These are phyloP conservation scores for Dryas alaskensis DNA, from an alignment of 306 rosid genomes.

Conservation along the genomic window DNA sequence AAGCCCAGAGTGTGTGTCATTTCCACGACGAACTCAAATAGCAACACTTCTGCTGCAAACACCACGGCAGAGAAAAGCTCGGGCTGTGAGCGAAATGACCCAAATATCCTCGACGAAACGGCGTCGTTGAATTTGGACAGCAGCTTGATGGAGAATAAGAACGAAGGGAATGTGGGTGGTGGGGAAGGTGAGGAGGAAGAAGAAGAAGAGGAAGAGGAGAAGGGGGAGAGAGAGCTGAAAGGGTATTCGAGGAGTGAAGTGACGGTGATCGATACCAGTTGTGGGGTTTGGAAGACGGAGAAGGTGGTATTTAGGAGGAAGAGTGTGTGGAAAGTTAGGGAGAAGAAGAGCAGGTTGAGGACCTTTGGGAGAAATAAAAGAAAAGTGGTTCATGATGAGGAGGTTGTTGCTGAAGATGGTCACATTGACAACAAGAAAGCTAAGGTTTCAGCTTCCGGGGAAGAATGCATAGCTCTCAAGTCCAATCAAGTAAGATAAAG, in stretches of 20 bases:
- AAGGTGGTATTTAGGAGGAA: conserved; percentile 72
- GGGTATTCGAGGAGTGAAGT: conserved; percentile 88
- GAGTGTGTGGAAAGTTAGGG: conserved; percentile 80
- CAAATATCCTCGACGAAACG: conserved; percentile 6
- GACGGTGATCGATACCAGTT: conserved; percentile 87
- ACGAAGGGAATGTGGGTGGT: conserved; percentile 4
- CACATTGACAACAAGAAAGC: conserved; percentile 33
- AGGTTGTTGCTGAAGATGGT: conserved; percentile 9
- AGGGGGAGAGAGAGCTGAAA: conserved; percentile 46
- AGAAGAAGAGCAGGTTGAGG: conserved; percentile 56
- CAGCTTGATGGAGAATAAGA: conserved; percentile 17
- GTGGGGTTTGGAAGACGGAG: conserved; percentile 66
- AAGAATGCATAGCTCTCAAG: conserved; percentile 15
- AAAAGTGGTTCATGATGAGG: conserved; percentile 19
- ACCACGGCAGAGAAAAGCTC: conserved; percentile 20
- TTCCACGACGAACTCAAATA: conserved; percentile 21
- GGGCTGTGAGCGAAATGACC: conserved; percentile 22
- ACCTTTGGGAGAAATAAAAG: conserved; percentile 57
- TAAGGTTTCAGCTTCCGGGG: conserved; percentile 19
- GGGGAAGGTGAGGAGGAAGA: conserved; percentile 10
- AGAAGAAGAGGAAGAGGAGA: conserved; percentile 34
- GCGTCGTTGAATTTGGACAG: conserved; percentile 22
- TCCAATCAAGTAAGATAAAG: conserved; percentile 40
- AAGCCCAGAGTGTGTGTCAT: conserved; percentile 60
- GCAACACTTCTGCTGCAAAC: neutral